Evolutionary conservation across 352 stramenopile species (phyloP), one percentile per base, ranked within the genome.

Genomic region (Pythium monospermum): DNA sequence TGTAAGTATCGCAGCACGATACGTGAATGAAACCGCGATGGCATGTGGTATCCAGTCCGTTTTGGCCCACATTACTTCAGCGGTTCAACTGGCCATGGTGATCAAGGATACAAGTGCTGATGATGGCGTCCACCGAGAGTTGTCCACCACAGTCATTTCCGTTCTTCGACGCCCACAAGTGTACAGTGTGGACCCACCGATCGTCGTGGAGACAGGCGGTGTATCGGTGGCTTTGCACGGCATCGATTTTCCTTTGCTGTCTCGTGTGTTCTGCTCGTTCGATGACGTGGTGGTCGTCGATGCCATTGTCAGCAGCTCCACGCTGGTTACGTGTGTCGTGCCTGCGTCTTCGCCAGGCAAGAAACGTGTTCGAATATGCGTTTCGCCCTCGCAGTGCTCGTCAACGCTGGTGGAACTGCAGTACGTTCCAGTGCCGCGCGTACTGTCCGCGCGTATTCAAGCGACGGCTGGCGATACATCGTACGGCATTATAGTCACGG

Each of bases 341-440:
- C 48, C 48, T 37, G 13, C 18, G 27, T 18, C 49, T n/a, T 19
- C 49, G 18, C 37, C 49, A 16, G 38, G 49, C 8, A 27, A n/a
- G 18, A 25, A 33, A 15, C 6, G 15, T 1, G 19, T 49, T 21
- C 49, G 30, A 4, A 7, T 57, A 15, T 57, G 49, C 28, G 21
- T 49, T 3, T 44, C 49, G 1, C 30, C 16, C 15, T 23, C 19
- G 10, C 19, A 49, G 19, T 57, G 49, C 25, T 28, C 41, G 16
- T 15, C 6, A 4, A 30, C 30, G 11, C 30, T 7, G 10, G 16
- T 1, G 4, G 15, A 21, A 18, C 18, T 58, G 1, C 5, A 15
- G 4, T 22, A 50, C 11, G n/a, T 35, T 12, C 28, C 22, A 15
- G 22, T 38, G 31, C 50, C 50, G 27, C 27, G 18, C 4, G n/a